Evolutionary conservation across 2,329 filamentous ascomycete species (phyloP), one percentile per base, ranked within the genome.

Genomic region (Coniochaeta sp.): DNA sequence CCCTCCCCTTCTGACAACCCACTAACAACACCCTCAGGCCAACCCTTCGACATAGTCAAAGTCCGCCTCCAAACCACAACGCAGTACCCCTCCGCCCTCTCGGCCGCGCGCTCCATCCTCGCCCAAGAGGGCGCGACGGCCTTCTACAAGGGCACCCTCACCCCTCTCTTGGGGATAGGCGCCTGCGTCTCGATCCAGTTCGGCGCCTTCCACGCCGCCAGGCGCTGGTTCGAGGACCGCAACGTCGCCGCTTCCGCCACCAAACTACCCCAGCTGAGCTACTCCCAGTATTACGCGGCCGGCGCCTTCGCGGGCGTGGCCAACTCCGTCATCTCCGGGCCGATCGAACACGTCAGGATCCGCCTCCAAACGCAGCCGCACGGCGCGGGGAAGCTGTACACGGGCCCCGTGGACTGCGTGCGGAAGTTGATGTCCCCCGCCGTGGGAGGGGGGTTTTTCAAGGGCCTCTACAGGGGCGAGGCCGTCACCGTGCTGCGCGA

Each of bases 181-280:
- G 94, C 94, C 60, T 99, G 94, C 68, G 91, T 94, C 45, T 96
- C 91, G n/a, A 87, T 99, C 62, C 94, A 99, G 76, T 99, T 99
- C 69, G 94, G 91, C 57, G 94, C 88, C 62, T 99, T 97, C 78
- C 91, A 96, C 76, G 86, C 87, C 65, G 91, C 92, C 8, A n/a
- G 47, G 16, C 47, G 47, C 27, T 49, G 31, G 28, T 28, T 49
- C 22, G 47, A 49, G 14, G 28, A 35, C 28, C 31, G 28, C 47
- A 49, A 49, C 30, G 30, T 10, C 35, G 73, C 74, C 46, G 75
- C 85, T 55, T 61, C 56, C 60, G 73, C 85, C 35, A 78, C 55
- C 12, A 42, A 42, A 6, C 38, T 24, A 18, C 54, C 67, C 48
- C 74, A 77, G 22, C 81, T 97, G 27, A 81, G 81, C 20, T 96